Base-by-base conservation (phyloP, 768 basidiomycete species). In the Auricularia auricula-judae region DNA sequence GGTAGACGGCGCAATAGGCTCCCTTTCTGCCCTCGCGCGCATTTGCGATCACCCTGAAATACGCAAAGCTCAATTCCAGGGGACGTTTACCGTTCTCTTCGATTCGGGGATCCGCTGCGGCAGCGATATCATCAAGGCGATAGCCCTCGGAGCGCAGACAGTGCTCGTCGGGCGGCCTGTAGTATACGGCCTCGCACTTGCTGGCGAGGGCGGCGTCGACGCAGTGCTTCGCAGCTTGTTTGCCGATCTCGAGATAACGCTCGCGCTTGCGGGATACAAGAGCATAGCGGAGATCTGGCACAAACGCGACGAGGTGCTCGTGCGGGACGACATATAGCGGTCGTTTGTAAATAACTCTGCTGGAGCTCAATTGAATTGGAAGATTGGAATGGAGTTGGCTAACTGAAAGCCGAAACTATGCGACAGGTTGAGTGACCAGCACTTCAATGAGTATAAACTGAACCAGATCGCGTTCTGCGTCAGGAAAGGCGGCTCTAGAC, bases 131-230 rank as follows among this genome's bases (percentile, higher is more conserved):
- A 66, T 67, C 66, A 69, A 67, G 61, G 67, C 67, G 7, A 74
- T 94, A 35, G 91, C 91, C 1, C 78, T 95, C 0, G 92, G 93
- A 44, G 93, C 93, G 4, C 87, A 94, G 69, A 91, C 79, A 8
- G 85, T 94, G 16, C 73, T 93, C 23, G 87, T 91, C 36, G 89
- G 82, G 29, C 82, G 89, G 21, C 86, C 87, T 7, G 85, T 81
- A 77, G 77, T 91, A 67, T 91, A 90, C 65, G 90, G 87, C 4
- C 80, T 89, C 54, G 77, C 86, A 4, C 74, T 87, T 10, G 87
- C 77, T 4, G 90, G 91, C 0, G 83, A 90, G 71, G 80, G 77
- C 3, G 92, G 91, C 1, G 84, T 90, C 14, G 86, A 91, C 68
- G 85, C 89, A 67, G 86, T 92, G 12, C 73, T 93, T 65, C 80